A percentile compares a stretch with the other conserved stretches of the same genome.
Evolutionary conservation across 208 protist genomes (phyloP).

Genomic region (Eutreptiella sp.): DNA sequence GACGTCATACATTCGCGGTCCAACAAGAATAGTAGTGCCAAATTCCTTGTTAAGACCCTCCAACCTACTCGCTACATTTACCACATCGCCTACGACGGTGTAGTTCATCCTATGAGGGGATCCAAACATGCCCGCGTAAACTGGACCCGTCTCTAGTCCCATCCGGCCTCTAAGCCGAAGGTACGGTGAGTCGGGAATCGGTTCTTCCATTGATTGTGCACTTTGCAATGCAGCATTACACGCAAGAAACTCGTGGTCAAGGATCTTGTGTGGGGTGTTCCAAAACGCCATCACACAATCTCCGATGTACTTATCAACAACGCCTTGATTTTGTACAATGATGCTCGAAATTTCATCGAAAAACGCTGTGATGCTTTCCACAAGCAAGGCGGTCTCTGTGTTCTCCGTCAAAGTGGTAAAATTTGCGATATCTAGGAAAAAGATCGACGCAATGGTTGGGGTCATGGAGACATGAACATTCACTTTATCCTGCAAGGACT

Average conservation of each 20-base stretch:
- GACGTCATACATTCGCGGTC: conserved; percentile 25
- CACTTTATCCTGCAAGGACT: too few relatives aligned
- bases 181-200: background rate
- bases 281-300: conserved; percentile 5
- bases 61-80: conserved; percentile 38
- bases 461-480: too few relatives aligned
- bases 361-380: background rate
- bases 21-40: conserved; percentile 3
- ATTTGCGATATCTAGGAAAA: conserved; percentile 2
- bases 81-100: conserved; percentile 39
- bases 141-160: conserved; percentile 36
- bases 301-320: conserved; percentile 3
- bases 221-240: background rate
- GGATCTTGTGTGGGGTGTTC: background rate
- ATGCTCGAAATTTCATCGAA: background rate
- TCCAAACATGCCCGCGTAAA: conserved; percentile 31
- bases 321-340: background rate
- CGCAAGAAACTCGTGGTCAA: background rate
- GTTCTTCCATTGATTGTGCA: background rate
- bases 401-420: background rate
- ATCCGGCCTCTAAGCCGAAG: conserved; percentile 25
- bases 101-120: conserved; percentile 34
- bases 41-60: conserved; percentile 34
- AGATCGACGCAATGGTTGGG: too few relatives aligned
- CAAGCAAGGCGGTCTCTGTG: background rate